Percentiles rank a stretch among this genome's conserved stretches.
These are phyloP conservation scores for Clavispora carvajalis DNA, from an alignment of 805 yeast genomes.

Conservation along the genomic window DNA sequence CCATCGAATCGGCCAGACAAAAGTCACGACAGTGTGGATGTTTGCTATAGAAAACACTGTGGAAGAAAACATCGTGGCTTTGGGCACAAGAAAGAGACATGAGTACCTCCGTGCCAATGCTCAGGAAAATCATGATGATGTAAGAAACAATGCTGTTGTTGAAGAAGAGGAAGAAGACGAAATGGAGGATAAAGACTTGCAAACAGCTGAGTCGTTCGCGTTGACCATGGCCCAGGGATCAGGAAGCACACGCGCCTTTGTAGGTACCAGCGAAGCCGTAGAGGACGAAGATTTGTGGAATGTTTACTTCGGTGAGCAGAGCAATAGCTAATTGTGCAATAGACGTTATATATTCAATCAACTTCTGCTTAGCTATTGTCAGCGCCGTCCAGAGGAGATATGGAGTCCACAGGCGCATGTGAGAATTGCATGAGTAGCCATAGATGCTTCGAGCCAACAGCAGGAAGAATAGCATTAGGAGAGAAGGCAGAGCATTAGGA, in stretches of 20 bases:
- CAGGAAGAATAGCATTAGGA: too few relatives aligned
- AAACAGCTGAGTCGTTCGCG: conserved; percentile 16
- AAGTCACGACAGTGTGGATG: conserved; percentile 86
- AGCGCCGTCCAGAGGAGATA: too few relatives aligned
- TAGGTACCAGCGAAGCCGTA: conserved; percentile 9
- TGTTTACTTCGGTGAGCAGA: conserved; percentile 11
- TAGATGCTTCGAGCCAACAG: too few relatives aligned
- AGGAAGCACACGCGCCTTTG: not conserved
- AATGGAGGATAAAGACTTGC: conserved; percentile 9
- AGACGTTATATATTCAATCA: too few relatives aligned
- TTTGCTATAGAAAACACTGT: conserved; percentile 79
- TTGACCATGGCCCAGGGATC: conserved; percentile 7
- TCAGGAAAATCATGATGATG: conserved; percentile 6
- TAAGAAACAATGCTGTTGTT: too few relatives aligned
- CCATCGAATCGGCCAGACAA: conserved; percentile 85
- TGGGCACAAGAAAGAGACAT: conserved; percentile 59
- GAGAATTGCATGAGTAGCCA: too few relatives aligned
- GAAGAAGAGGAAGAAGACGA: conserved; percentile 1
- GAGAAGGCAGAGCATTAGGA: too few relatives aligned
- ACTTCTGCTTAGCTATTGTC: too few relatives aligned
- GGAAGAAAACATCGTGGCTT: conserved; percentile 78
- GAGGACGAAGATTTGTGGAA: conserved; percentile 10
- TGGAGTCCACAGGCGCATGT: too few relatives aligned
- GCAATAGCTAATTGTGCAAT: not conserved
- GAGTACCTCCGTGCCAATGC: conserved; percentile 26